Base-by-base conservation (phyloP, 306 rosid genomes). In the Vigna nakashimae region DNA sequence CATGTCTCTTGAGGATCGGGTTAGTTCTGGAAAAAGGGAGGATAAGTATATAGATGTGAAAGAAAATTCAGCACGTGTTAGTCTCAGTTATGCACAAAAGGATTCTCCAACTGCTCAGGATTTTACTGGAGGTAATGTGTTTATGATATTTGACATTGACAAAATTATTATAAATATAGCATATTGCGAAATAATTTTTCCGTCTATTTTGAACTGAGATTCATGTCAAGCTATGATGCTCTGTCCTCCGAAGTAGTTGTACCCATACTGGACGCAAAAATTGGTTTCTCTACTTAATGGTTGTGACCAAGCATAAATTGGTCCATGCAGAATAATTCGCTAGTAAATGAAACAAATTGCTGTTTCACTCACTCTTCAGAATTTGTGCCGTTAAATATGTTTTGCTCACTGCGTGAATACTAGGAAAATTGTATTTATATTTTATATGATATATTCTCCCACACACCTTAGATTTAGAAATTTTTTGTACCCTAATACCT, bases 91-190 rank as follows among this genome's bases (percentile, higher is more conserved):
- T 63, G 28, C 38, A 68, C 80, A 78, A 74, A 83, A 55, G 77
- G 83, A 76, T 60, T 69, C 55, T 17, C 50, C 75, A 26, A 78
- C 78, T 82, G 73, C 83, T 32, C 80, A 59, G 77, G 88, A 78
- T 59, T 73, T 73, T 74, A 74, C 43, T 67, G 82, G 64, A 84
- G 89, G 88, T 88, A 87, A 81, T 80, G 45, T 74, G 86, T 63
- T 45, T 26, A 82, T 74, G 72, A 48, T 55, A 30, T 69, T 65
- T 76, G 49, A n/a, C 69, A 30, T 84, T 22, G 4, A 32, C 26
- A 66, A 26, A 32, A 46, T 34, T 43, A 9, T 38, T 59, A 20
- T 43, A 75, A 76, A 57, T 71, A 65, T 65, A 15, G 68, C 32
- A 20, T 16, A 58, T 62, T 24, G 7, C 49, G 15, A 28, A 48